Evolutionary conservation across 768 basidiomycete species (phyloP).

Genomic region (Xerocomellus amylosporus): DNA sequence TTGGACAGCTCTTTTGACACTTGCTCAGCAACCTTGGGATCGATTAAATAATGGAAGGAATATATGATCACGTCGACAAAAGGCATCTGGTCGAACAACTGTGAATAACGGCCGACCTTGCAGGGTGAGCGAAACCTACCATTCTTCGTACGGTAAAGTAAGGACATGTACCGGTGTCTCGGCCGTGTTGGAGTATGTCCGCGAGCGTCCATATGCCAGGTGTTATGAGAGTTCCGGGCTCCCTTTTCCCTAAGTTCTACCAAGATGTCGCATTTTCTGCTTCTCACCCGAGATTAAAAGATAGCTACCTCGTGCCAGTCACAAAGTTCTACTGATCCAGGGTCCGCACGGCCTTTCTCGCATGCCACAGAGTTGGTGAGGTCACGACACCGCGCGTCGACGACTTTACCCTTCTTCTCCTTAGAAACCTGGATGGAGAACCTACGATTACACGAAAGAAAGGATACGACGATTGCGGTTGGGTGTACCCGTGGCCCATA

Average conservation of each 20-base stretch:
- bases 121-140: slow-evolving; percentile 49
- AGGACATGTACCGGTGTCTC: slow-evolving; percentile 83
- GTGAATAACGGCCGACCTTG: background rate
- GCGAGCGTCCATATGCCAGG: slow-evolving; percentile 92
- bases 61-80: slow-evolving; percentile 97
- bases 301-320: slow-evolving; percentile 90
- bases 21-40: slow-evolving; percentile 98
- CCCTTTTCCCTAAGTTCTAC: slow-evolving; percentile 79
- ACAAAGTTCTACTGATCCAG: slow-evolving; percentile 89
- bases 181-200: slow-evolving; percentile 86
- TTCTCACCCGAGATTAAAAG: background rate
- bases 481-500: background rate
- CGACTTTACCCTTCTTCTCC: slow-evolving; percentile 97
- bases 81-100: slow-evolving; percentile 65
- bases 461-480: background rate
- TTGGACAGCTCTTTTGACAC: slow-evolving; percentile 98
- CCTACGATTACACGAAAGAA: background rate
- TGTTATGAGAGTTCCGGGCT: slow-evolving; percentile 79
- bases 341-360: slow-evolving; percentile 80
- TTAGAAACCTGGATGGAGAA: slow-evolving; percentile 68
- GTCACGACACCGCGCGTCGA: slow-evolving; percentile 96
- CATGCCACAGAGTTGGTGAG: slow-evolving; percentile 82
- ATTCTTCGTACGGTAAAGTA: slow-evolving; percentile 96
- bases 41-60: slow-evolving; percentile 97
- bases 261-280: background rate